These are phyloP conservation scores for Marchantia polymorpha DNA, from an alignment of 225 moss, liverwort and hornwort species.

Conservation along the genomic window DNA sequence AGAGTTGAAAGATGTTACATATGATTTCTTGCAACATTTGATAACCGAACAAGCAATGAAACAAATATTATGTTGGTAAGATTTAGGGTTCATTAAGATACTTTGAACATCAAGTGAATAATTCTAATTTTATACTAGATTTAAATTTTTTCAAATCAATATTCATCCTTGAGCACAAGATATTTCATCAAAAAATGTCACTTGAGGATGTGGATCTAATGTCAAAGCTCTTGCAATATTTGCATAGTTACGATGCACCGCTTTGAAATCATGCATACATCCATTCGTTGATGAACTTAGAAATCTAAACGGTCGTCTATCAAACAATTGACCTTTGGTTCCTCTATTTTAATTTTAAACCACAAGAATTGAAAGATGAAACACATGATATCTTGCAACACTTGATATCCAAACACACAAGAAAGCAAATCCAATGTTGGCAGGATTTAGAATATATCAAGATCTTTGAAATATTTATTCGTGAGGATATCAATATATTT, in stretches of 20 bases:
- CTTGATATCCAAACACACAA: too few relatives aligned
- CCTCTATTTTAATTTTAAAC: too few relatives aligned
- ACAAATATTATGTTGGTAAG: too few relatives aligned
- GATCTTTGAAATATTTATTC: slow-evolving; percentile 89
- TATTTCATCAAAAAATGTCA: slow-evolving; percentile 96
- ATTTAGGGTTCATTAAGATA: too few relatives aligned
- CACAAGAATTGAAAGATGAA: too few relatives aligned
- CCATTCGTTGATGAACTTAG: slow-evolving; percentile 97
- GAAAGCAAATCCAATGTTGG: too few relatives aligned
- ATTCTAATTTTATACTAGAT: slow-evolving; percentile 95
- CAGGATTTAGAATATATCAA: too few relatives aligned
- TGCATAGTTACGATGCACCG: slow-evolving; percentile 90
- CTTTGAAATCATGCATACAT: slow-evolving; percentile 94
- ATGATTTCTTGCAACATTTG: too few relatives aligned
- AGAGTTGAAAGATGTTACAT: slow-evolving; percentile 67
- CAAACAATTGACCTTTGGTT: slow-evolving; percentile 82
- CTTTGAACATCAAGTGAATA: slow-evolving; percentile 98
- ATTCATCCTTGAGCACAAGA: slow-evolving; percentile 99
- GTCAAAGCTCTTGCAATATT: too few relatives aligned
- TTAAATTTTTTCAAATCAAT: slow-evolving; percentile 97
- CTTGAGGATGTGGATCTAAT: slow-evolving; percentile 91
- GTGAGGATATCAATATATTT: too few relatives aligned
- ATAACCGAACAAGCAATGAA: too few relatives aligned
- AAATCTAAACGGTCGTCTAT: slow-evolving; percentile 83
- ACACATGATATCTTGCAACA: too few relatives aligned